Evolutionary conservation across 2,329 filamentous ascomycete species (phyloP), one percentile per base, ranked within the genome.

Genomic region (Aspergillus quadricinctus): DNA sequence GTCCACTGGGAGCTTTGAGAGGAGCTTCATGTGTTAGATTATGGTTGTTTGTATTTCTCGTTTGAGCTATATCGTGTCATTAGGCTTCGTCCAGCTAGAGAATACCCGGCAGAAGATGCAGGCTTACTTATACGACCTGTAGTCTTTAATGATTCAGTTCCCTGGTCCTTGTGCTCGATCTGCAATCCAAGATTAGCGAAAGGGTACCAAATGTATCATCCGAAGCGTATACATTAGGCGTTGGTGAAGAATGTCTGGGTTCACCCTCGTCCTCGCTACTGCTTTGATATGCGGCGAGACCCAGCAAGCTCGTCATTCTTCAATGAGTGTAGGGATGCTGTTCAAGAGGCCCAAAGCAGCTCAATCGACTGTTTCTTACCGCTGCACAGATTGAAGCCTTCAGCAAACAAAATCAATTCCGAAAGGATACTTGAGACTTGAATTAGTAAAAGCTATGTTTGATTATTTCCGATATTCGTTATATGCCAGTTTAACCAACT

Each of bases 181-280:
- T 63, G 45, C 17, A 57, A 55, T 23, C 23, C 23, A 37, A 0
- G n/a, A 5, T 64, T 55, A 64, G 56, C 54, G 23, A 21, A 51
- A 10, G n/a, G 23, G 37, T 19, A 19, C 17, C 25, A 17, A 8
- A 28, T 4, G 46, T 4, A 2, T 27, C 11, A 46, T 46, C 3
- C 9, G 27, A 14, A 21, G 31, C 17, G 50, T 50, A 49, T 65
- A 74, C 71, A 64, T 71, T 65, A 19, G 48, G 25, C 17, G 53
- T 52, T 28, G 51, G 54, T 27, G 52, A 51, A 56, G 57, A 50
- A 35, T 55, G 27, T 48, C 64, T 57, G 27, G 52, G 48, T 19
- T 66, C 63, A 48, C 64, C 63, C 54, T 79, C 76, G 54, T 78
- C 76, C 48, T 78, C 77, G 57, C 74, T 77, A 61, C 76, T 78